A percentile compares a stretch with the other conserved stretches of the same genome.
These are phyloP conservation scores for Pedinophyceae sp. DNA, from an alignment of 139 green algal species.

Conservation along the genomic window DNA sequence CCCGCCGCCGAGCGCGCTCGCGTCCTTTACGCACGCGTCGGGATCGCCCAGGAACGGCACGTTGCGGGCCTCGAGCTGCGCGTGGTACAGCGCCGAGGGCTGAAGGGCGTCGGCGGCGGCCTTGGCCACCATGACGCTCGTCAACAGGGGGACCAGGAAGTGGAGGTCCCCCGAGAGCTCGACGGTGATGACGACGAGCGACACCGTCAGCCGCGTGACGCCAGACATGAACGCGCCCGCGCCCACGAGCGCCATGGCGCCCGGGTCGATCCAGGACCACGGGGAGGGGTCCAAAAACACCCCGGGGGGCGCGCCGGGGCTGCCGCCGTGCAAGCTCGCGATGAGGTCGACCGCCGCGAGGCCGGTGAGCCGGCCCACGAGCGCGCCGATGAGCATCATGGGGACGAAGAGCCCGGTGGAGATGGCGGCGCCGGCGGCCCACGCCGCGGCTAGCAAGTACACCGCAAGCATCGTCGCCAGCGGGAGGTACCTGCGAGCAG, in stretches of 20 bases:
- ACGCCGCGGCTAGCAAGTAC: slow-evolving; percentile 38
- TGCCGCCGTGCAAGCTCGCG: no score
- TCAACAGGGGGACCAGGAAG: slow-evolving; percentile 73
- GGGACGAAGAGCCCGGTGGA: slow-evolving; percentile 71
- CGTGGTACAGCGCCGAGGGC: slow-evolving; percentile 68
- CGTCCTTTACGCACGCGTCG: not conserved
- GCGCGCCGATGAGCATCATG: slow-evolving; percentile 73
- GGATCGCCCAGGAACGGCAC: slow-evolving; percentile 54
- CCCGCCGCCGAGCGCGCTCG: no score
- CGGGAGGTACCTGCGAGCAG: not conserved
- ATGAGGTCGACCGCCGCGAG: slow-evolving; percentile 4
- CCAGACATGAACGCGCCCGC: slow-evolving; percentile 78
- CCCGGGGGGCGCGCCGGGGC: slow-evolving; percentile 28
- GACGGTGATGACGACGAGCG: slow-evolving; percentile 79
- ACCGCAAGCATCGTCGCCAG: slow-evolving; percentile 22
- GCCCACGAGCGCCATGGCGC: slow-evolving; percentile 72
- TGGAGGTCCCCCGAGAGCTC: slow-evolving; percentile 72
- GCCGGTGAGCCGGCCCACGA: slow-evolving; percentile 38
- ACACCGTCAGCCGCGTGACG: slow-evolving; percentile 71
- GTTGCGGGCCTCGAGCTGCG: slow-evolving; percentile 40
- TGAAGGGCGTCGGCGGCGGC: slow-evolving; percentile 13
- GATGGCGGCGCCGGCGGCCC: slow-evolving; percentile 44
- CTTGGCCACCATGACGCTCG: slow-evolving; percentile 19
- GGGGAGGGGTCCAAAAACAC: slow-evolving; percentile 36
- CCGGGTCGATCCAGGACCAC: slow-evolving; percentile 74